Evolutionary conservation across 106 monocot species (phyloP).

Genomic region (Agapanthus africanus): DNA sequence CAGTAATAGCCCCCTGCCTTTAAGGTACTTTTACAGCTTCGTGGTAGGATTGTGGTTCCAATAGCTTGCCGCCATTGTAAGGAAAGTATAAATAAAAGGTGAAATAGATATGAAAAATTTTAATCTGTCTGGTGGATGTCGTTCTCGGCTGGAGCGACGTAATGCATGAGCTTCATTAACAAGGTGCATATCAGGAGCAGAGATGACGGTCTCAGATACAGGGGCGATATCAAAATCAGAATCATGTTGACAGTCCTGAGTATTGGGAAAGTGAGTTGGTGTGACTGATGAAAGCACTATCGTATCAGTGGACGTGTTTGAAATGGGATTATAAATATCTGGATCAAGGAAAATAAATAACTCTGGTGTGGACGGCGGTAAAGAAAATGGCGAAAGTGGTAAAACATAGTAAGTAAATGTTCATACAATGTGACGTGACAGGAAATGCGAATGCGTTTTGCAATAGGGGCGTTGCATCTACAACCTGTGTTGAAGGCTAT

Average conservation of each 20-base stretch:
- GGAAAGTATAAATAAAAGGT: background rate
- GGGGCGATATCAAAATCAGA: no score
- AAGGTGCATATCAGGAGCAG: no score
- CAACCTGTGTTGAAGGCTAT: background rate
- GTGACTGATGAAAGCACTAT: no score
- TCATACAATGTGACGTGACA: background rate
- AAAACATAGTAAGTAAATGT: background rate
- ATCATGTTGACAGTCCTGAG: no score
- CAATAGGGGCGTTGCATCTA: background rate
- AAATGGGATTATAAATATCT: background rate
- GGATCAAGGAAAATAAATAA: background rate
- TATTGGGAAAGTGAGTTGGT: no score
- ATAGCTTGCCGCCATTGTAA: no score
- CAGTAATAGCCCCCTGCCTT: background rate
- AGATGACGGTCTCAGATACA: no score
- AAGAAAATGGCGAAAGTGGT: background rate
- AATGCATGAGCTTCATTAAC: background rate
- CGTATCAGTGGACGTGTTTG: no score
- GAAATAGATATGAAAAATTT: background rate
- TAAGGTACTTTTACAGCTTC: background rate
- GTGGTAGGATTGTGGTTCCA: background rate
- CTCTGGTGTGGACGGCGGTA: background rate
- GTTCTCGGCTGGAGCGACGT: background rate
- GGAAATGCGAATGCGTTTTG: background rate
- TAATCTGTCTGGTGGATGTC: background rate